These are phyloP conservation scores for Aspergillus bridgeri DNA, from an alignment of 495 filamentous ascomycete species.

Conservation along the genomic window DNA sequence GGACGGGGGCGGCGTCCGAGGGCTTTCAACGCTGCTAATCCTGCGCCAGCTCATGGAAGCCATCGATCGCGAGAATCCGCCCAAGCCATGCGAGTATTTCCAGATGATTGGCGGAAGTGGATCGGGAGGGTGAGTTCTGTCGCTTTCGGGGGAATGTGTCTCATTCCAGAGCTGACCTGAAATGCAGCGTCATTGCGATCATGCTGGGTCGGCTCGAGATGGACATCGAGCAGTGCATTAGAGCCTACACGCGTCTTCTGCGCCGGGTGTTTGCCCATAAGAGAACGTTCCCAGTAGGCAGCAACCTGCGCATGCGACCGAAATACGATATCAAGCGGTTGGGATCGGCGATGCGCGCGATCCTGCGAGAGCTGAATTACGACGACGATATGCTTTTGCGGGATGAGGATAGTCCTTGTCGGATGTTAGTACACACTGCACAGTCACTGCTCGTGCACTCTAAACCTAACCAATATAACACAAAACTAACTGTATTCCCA, in stretches of 20 bases:
- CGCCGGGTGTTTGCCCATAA: slow-evolving; percentile 37
- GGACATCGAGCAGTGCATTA: slow-evolving; percentile 47
- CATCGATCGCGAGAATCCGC: slow-evolving; percentile 37
- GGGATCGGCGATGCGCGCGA: slow-evolving; percentile 38
- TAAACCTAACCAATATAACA: slow-evolving; percentile 1
- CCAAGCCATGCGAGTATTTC: slow-evolving; percentile 49
- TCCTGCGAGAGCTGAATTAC: slow-evolving; percentile 31
- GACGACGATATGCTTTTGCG: slow-evolving; percentile 38
- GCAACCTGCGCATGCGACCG: slow-evolving; percentile 26
- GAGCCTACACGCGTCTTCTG: slow-evolving; percentile 36
- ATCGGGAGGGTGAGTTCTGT: slow-evolving; percentile 34
- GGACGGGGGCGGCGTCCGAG: slow-evolving; percentile 55
- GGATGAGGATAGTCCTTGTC: slow-evolving; percentile 32
- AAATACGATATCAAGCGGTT: slow-evolving; percentile 40
- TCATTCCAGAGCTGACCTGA: slow-evolving; percentile 4
- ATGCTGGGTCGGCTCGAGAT: slow-evolving; percentile 43
- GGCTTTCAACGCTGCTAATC: slow-evolving; percentile 49
- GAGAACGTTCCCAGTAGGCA: slow-evolving; percentile 28
- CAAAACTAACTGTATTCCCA: slow-evolving; percentile 17
- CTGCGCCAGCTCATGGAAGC: slow-evolving; percentile 46
- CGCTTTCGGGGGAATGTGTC: neutral
- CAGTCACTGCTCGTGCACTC: neutral
- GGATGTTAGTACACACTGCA: slow-evolving; percentile 38
- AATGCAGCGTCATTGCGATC: slow-evolving; percentile 32
- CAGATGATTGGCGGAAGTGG: slow-evolving; percentile 42